Evolutionary conservation across 225 moss, liverwort and hornwort genomes (phyloP), one percentile per base, ranked within the genome.

Genomic region (Pseudisothecium myosuroides): DNA sequence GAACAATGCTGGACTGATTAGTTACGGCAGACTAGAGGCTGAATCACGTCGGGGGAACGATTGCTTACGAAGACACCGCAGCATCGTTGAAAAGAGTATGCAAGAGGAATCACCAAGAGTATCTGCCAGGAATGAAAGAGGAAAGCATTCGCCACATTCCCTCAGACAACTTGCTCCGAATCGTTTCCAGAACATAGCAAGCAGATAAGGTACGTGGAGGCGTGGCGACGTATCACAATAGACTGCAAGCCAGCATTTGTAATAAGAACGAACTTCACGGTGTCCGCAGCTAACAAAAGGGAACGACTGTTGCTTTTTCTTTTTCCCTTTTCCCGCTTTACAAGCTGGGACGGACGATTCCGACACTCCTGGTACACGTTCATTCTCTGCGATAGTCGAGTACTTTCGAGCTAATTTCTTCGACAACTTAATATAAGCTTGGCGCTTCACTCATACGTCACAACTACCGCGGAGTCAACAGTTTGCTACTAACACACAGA

Each of bases 261-360:
- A 69, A 31, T 83, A 14, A 54, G 39, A 90, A 83, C 78, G 83
- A 83, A 83, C 72, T 72, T 86, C 79, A 39, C 66, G 87, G 81
- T 84, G 55, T 45, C 31, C 63, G 71, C 79, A 85, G 85, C 77
- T 58, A 90, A 56, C 76, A 56, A 66, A 17, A 28, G 8, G 59
- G 45, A 85, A 50, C 34, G 18, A 81, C 84, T 87, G 80, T 81
- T 76, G 62, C 90, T 88, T 92, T 84, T 87, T 50, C 79, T 65
- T 66, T 92, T 50, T 66, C 13, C 45, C 45, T 41, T 86, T 90
- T 88, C 61, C 39, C 79, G 52, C 82, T 92, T 88, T 88, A 79
- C 90, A 64, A 82, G 85, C 88, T 58, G 56, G 71, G 50, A 64
- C 39, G 73, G 82, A 92, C 85, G 63, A 88, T 90, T 88, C 86